Percentiles rank a stretch among this genome's conserved stretches.
Evolutionary conservation across 495 filamentous ascomycete species (phyloP).

Genomic region (Lichina pygmaea): DNA sequence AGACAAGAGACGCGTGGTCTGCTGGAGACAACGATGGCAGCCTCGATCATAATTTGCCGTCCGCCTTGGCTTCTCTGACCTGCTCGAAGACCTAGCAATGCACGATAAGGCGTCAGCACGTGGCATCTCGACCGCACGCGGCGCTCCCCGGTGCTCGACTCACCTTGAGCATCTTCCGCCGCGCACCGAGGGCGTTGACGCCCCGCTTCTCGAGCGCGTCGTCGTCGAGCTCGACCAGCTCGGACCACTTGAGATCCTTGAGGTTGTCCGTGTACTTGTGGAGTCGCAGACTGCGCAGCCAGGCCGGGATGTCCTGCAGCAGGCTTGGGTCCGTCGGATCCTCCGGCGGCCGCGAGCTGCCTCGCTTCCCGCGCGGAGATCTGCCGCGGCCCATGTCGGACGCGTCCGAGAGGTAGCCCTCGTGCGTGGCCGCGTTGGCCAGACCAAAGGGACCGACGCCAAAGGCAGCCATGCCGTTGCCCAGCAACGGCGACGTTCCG

Average conservation of each 20-base stretch:
- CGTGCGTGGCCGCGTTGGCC: constrained; percentile 26
- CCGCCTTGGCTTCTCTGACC: constrained; percentile 38
- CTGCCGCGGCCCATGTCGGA: constrained; percentile 64
- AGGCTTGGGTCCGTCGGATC: constrained; percentile 81
- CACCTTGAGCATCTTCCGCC: constrained; percentile 96
- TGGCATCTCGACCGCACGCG: not conserved
- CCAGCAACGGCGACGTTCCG: constrained; percentile 40
- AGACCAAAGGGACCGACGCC: constrained; percentile 51
- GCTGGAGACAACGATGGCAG: no score
- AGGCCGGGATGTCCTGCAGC: constrained; percentile 84
- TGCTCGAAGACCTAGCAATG: constrained; percentile 62
- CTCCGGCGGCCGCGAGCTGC: constrained; percentile 91
- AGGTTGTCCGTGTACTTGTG: constrained; percentile 98
- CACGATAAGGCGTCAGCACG: constrained; percentile 6
- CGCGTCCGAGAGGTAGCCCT: constrained; percentile 88
- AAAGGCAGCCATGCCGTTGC: constrained; percentile 42
- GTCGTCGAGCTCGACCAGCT: constrained; percentile 75
- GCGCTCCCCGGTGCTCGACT: constrained; percentile 5
- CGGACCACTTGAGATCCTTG: constrained; percentile 93
- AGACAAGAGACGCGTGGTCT: no score
- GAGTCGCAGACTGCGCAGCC: constrained; percentile 79
- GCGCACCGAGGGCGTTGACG: constrained; percentile 81
- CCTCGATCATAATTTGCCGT: constrained; percentile 9
- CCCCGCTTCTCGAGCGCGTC: constrained; percentile 80
- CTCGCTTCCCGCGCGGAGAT: constrained; percentile 74